Percentiles rank a stretch among this genome's conserved stretches.
These are phyloP conservation scores for Scenedesmus sp. DNA, from an alignment of 163 green algal species.

Conservation along the genomic window DNA sequence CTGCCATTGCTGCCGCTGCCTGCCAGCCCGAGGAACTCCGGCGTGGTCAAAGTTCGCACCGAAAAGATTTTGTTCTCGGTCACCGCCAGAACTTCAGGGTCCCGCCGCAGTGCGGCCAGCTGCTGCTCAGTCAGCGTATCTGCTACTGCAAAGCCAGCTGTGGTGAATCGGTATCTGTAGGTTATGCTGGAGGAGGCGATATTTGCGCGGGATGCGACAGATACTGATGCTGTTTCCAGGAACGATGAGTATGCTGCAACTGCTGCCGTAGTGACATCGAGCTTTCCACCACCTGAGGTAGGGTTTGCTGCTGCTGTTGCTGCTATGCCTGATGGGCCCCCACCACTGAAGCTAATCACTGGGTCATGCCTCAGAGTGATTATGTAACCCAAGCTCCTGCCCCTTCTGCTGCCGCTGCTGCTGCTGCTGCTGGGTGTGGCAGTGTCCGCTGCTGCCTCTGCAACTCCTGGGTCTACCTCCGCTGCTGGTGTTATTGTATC, in stretches of 20 bases:
- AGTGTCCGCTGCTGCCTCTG: neutral
- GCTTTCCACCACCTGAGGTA: neutral
- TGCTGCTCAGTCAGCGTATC: neutral
- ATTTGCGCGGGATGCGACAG: neutral
- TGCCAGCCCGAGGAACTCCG: neutral
- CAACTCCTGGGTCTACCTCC: neutral
- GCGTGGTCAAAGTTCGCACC: neutral
- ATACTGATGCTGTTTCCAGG: neutral
- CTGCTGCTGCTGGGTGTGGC: neutral
- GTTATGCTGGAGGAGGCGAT: neutral
- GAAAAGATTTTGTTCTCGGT: neutral
- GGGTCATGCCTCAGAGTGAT: neutral
- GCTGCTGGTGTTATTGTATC: neutral
- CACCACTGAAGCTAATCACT: neutral
- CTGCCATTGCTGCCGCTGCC: neutral
- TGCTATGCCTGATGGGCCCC: neutral
- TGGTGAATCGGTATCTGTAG: neutral
- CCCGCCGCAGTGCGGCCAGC: neutral
- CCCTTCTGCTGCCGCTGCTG: neutral
- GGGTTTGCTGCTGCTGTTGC: neutral
- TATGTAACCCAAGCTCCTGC: neutral
- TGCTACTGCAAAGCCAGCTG: neutral
- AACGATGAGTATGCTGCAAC: neutral
- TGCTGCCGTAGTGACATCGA: neutral
- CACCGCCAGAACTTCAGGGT: neutral